Base-by-base conservation (phyloP, 23 red algal species). In the Agarophyton chilense region DNA sequence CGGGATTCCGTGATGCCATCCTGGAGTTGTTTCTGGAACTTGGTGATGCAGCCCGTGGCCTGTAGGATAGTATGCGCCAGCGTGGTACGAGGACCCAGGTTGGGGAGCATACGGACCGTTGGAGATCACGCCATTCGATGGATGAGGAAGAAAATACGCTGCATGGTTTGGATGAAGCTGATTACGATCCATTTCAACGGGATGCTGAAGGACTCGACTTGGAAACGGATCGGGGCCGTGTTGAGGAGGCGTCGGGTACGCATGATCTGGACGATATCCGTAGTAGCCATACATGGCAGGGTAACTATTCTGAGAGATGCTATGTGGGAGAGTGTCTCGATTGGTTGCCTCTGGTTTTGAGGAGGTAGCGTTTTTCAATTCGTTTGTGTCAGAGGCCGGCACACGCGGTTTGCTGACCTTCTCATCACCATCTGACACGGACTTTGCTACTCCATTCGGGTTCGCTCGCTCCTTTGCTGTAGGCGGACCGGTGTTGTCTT, bases 1-100 rank as follows among this genome's bases (percentile, higher is more conserved):
- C 55, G 62, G 61, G 1, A 86, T 54, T 71, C 82, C 64, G 28
- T 52, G 62, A 33, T 86, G 82, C 82, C 82, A 86, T 35, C n/a
- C 58, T 10, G 40, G 39, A 50, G 25, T 26, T 55, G 46, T 86
- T 19, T 68, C 58, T 17, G 64, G 82, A 35, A 38, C 42, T 39
- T 65, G 55, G 31, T 53, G 60, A 67, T 42, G 82, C 12, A 53
- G 44, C 28, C 61, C 49, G 42, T 50, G 40, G 39, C 56, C 36
- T 24, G 55, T 14, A 46, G 82, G 43, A 51, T 86, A 86, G 82
- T 86, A 86, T 18, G 64, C 47, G 14, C 65, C 58, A 61, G 42
- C 79, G 0, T 50, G 32, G 45, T 83, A 83, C 16, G 55, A 56
- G 14, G 55, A 65, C 18, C 79, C 43, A 29, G 14, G 56, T 41